Evolutionary conservation across 768 basidiomycete genomes (phyloP), one percentile per base, ranked within the genome.

Genomic region (Boletus vinaceobasis): DNA sequence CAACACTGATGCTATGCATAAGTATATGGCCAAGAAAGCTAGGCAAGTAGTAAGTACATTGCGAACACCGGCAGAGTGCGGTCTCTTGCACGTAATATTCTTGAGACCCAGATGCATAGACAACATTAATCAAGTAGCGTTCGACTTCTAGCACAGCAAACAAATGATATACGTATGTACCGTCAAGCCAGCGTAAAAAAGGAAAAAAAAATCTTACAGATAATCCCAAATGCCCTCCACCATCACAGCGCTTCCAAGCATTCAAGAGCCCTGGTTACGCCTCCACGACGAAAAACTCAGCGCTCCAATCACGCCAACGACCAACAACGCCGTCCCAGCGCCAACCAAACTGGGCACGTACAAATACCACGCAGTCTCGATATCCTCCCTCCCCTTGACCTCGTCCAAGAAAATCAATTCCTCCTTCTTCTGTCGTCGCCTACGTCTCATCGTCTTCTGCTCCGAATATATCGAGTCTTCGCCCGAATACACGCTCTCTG

Each of bases 311-410:
- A 88, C 85, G 0, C 87, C 87, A 21, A 89, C 85, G 21, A 90
- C 86, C 40, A 90, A 76, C 52, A 92, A 65, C 42, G 90, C 90
- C 21, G 89, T 90, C n/a, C 89, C 90, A 26, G 89, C 90, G 9
- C 90, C 90, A 7, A 92, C 84, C 58, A 92, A 68, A 26, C 87
- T 85, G 4, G 90, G 90, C 38, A 92, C 73, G 56, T 89, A 88
- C 46, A 91, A 62, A 62, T 89, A 91, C 90, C 90, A 92, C 23
- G 87, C 78, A 68, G 76, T 81, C 52, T 90, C 87, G 37, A 86
- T 75, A 35, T 85, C 84, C 21, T 83, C 81, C 47, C 63, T 68
- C 7, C 79, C 64, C 53, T 79, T 78, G 42, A 76, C 68, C 35
- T 73, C 75, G 36, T 75, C 73, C 56, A 76, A 73, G 63, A 54